Evolutionary conservation across 1,284 basidiomycete species (phyloP), one percentile per base, ranked within the genome.

Genomic region (Moesziomyces parantarcticus): DNA sequence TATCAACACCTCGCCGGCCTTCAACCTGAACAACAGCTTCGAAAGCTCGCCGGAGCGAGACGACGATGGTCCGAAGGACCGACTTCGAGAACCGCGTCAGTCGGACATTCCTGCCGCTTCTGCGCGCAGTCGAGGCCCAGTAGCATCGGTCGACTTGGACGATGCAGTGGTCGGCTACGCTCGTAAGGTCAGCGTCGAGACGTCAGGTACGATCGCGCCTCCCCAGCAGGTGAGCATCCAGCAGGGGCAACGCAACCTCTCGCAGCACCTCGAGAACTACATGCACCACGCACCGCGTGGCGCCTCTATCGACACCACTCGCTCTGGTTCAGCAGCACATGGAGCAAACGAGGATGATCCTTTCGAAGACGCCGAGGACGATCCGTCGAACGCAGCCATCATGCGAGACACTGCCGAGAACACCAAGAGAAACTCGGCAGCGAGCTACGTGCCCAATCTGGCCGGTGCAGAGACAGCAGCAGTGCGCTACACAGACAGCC

Each of bases 321-420:
- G 53, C 22, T 54, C 44, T 25, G 36, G 64, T 4, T 55, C 55
- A 3, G 39, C 48, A 4, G n/a, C 58, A 0, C 39, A 51, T 11
- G 42, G 39, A 1, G 41, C 13, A 10, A 44, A 62, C 11, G 65
- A 60, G 1, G 64, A 68, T 13, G 73, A 72, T 22, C 50, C 70
- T 2, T 79, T 79, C 43, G 74, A 79, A 41, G 77, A 79, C 54
- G 76, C 77, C 6, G 76, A 78, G 40, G 74, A 72, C 25, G 73
- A 65, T 16, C 65, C 61, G 1, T 43, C 43, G 0, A 49, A 29
- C 8, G 52, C 58, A n/a, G 68, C 44, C 29, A 44, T 45, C 22
- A 51, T 49, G 50, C 52, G 51, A 21, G 51, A 44, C 21, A 67
- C 64, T 4, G 54, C 43, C 2, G 64, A 61, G 42, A 65, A 64